Conservation (phyloP, 2,329 filamentous ascomycete genomes). For the Davidsoniella virescens region DNA sequence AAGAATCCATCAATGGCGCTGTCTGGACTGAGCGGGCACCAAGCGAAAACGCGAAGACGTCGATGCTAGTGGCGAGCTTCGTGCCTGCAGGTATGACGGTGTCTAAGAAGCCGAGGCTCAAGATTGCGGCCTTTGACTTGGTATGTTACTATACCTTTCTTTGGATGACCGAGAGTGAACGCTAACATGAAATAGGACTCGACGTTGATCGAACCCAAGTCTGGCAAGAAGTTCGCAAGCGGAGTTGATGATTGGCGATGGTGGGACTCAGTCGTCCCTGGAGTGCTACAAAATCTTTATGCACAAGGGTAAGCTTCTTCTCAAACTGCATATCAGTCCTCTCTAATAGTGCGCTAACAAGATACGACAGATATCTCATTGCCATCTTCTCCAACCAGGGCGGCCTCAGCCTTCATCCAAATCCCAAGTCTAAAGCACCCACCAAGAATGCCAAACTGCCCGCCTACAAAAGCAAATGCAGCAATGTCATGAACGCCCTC, state of each 20-base stretch:
- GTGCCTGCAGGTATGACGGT: constrained; percentile 26
- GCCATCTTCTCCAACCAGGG: constrained; percentile 82
- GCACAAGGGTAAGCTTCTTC: constrained; percentile 41
- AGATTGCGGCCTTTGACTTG: constrained; percentile 57
- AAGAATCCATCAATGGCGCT: not conserved
- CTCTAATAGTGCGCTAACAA: constrained; percentile 1
- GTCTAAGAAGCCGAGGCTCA: constrained; percentile 25
- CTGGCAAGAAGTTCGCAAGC: constrained; percentile 61
- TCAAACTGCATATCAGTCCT: constrained; percentile 2
- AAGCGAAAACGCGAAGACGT: constrained; percentile 30
- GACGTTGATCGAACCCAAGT: constrained; percentile 65
- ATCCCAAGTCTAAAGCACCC: constrained; percentile 43
- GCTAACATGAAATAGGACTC: constrained; percentile 45
- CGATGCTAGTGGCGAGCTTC: constrained; percentile 64
- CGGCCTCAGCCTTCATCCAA: constrained; percentile 57
- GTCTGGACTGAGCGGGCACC: constrained; percentile 51
- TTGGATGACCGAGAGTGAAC: not conserved
- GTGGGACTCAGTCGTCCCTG: constrained; percentile 65
- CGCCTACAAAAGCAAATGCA: constrained; percentile 72
- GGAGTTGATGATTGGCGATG: constrained; percentile 78
- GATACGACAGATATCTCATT: constrained; percentile 44
- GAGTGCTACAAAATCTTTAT: constrained; percentile 48
- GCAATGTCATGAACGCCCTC: constrained; percentile 50
- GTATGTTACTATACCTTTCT: constrained; percentile 20
- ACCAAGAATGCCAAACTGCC: constrained; percentile 42